Base-by-base conservation (phyloP, 495 filamentous ascomycete species). In the Trichoderma orchidacearum region DNA sequence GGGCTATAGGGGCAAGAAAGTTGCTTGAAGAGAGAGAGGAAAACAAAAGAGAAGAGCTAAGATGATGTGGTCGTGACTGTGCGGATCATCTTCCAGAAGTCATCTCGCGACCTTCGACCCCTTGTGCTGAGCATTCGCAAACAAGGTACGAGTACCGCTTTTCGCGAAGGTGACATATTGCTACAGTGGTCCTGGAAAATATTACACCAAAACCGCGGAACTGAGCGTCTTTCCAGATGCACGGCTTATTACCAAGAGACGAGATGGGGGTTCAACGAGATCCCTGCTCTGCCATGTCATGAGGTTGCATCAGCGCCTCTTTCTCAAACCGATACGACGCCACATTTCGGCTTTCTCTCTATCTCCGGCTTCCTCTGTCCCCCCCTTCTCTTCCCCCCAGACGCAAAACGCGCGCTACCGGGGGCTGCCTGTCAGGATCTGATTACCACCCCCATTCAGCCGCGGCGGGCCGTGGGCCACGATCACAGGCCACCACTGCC, bases 401-500 rank as follows among this genome's bases (percentile, higher is more conserved):
- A 27, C 11, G 41, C 41, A 48, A 48, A 48, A 48, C 41, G 41
- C 41, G 41, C 41, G 41, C 41, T 48, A 48, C 21, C 18, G 41
- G 41, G 38, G 41, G 41, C 27, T 8, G 41, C 41, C 41, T 48
- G 41, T 48, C 41, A 48, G 41, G 41, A 48, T 48, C 41, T 48
- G 21, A 23, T 27, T 48, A 48, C 41, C 41, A 48, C 41, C 41
- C 36, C 41, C 41, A 48, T 48, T 48, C 41, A 48, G 41, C 41
- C 41, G 41, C 41, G 18, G 18, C 41, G 41, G 41, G 41, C 41
- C 41, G 41, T 48, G 41, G 41, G 41, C 41, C 41, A 48, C 41
- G 41, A 48, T 48, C 41, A 48, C 41, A 48, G 41, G 41, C 41
- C 41, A 48, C 41, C 41, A 48, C 41, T 48, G 41, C 41, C 41